Percentiles rank a stretch among this genome's conserved stretches.
Conservation (phyloP, 2,329 filamentous ascomycete species). For the Dactylonectria estremocensis region DNA sequence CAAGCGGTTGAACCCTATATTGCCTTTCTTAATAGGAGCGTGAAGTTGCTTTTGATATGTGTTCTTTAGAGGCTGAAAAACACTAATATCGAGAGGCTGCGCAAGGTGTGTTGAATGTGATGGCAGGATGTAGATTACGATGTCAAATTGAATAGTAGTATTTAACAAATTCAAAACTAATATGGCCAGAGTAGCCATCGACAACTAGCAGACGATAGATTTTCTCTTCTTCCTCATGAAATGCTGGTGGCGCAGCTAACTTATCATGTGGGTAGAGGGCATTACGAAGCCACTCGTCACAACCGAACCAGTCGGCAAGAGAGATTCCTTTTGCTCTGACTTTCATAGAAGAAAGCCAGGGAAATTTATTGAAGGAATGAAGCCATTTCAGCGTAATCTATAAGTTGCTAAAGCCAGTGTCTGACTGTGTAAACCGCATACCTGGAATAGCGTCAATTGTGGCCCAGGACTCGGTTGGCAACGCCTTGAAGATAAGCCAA, state of each 20-base stretch:
- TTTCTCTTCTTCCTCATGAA: not conserved
- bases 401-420: constrained; percentile 1
- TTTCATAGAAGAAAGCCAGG: not conserved
- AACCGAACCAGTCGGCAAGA: constrained; percentile 11
- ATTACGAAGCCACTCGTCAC: constrained; percentile 11
- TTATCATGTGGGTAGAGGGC: not conserved
- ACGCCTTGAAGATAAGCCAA: no score
- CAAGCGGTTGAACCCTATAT: not conserved
- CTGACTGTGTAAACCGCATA: constrained; percentile 15
- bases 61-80: not conserved
- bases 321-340: not conserved
- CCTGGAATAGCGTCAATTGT: not conserved
- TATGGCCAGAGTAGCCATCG: not conserved
- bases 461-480: constrained; percentile 1
- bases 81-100: no score
- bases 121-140: not conserved
- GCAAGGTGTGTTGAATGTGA: no score
- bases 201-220: not conserved
- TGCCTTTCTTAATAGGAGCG: not conserved
- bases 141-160: constrained; percentile 9
- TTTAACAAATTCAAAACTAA: not conserved
- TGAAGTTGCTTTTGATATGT: not conserved
- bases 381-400: constrained; percentile 3
- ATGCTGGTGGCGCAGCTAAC: not conserved
- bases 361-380: not conserved